Conservation (phyloP, 805 yeast genomes). For the Kluyveromyces starmeri region DNA sequence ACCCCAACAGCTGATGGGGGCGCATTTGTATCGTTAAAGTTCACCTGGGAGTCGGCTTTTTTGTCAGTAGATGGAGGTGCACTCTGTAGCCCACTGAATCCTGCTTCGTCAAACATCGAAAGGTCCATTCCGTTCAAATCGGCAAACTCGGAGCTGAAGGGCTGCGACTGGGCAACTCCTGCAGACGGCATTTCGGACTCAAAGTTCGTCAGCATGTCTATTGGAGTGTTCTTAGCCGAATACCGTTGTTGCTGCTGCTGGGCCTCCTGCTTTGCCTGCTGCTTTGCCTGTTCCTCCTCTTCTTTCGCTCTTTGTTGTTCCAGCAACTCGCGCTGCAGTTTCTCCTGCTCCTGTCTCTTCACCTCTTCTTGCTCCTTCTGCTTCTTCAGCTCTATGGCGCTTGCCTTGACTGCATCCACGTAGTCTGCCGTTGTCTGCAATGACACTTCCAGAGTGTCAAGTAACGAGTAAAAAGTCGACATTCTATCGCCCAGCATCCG, state of each 20-base stretch:
- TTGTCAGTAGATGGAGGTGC: constrained; percentile 4
- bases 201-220: constrained; percentile 3
- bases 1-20: constrained; percentile 1
- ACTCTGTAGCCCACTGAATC: constrained; percentile 13
- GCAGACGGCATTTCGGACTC: constrained; percentile 1
- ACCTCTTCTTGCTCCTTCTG: constrained; percentile 24
- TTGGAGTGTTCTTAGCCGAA: constrained; percentile 5
- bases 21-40: constrained; percentile 10
- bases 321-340: constrained; percentile 2
- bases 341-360: constrained; percentile 18
- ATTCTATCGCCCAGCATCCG: constrained; percentile 21
- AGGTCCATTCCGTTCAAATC: constrained; percentile 25
- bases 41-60: constrained; percentile 6
- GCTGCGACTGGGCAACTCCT: constrained; percentile 1
- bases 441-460: constrained; percentile 27
- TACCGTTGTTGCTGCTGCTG: constrained; percentile 4
- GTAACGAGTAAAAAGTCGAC: constrained; percentile 21
- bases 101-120: constrained; percentile 25
- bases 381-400: constrained; percentile 26
- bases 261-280: constrained; percentile 4
- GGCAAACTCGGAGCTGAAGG: constrained; percentile 10
- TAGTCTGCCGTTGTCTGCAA: constrained; percentile 20
- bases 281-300: constrained; percentile 3
- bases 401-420: constrained; percentile 20
- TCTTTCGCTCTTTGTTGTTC: constrained; percentile 1